Base-by-base conservation (phyloP, 176 grass and related monocot genomes). In the Olyra latifolia region DNA sequence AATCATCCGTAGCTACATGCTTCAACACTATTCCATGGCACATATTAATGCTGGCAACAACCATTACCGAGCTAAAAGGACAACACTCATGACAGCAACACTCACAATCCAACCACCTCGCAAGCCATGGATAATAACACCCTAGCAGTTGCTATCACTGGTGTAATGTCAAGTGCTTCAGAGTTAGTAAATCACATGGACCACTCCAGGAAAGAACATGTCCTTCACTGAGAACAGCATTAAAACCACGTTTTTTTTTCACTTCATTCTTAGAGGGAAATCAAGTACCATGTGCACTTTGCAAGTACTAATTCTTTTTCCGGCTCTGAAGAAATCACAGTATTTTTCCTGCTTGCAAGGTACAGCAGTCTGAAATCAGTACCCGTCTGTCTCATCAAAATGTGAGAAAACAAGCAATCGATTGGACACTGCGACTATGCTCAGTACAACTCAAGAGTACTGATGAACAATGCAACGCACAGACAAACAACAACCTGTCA, bases 141-240 rank as follows among this genome's bases (percentile, higher is more conserved):
- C 74, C 22, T 29, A 75, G 59, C 20, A 84, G 42, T 48, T 77
- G 6, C 8, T 30, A 77, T 77, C 30, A 63, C 20, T 48, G 13
- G 19, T 50, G 54, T 48, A 11, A 28, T 24, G 60, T 5, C 15
- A 76, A 75, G 24, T 25, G 3, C n/a, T 41, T 64, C 48, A 41
- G 58, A 79, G 74, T 50, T 57, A 66, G 27, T 45, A n/a, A 39
- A 88, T 41, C 14, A 57, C 47, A 87, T 28, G 79, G 45, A 72
- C 44, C 46, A 55, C 15, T 41, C 65, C 71, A 68, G 45, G 84
- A 76, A 48, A 17, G 32, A 47, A 63, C 4, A 35, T 56, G 56
- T 3, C 46, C 25, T 72, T 64, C 0, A 27, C 39, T n/a, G 5
- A 22, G 23, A 69, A 20, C 30, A 78, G 11, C 58, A 59, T 3